Evolutionary conservation across 768 basidiomycete species (phyloP).

Genomic region (Piloderma croceum): DNA sequence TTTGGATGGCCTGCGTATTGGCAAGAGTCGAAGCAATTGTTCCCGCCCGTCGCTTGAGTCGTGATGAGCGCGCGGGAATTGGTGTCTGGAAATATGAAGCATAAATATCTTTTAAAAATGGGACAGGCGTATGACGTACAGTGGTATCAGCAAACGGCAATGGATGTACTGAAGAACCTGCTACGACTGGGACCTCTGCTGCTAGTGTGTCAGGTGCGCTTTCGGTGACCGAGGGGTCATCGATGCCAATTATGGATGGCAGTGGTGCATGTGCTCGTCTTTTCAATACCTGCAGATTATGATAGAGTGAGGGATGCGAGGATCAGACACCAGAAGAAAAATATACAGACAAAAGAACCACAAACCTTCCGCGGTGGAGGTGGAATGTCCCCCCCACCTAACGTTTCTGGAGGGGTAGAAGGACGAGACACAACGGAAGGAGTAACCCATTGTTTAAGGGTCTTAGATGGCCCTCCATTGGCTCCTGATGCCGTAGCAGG

Average conservation of each 20-base stretch:
- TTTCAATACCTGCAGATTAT: constrained; percentile 35
- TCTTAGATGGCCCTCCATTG: constrained; percentile 9
- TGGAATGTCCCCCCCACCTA: constrained; percentile 12
- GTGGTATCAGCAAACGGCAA: constrained; percentile 7
- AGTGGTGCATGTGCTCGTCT: constrained; percentile 36
- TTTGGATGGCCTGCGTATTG: constrained; percentile 15
- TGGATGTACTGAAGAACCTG: constrained; percentile 13
- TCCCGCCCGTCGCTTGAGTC: constrained; percentile 52
- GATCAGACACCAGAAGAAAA: not conserved
- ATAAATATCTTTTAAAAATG: not conserved
- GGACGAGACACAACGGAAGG: constrained; percentile 16
- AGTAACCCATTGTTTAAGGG: not conserved
- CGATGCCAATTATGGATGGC: constrained; percentile 37
- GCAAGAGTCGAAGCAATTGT: constrained; percentile 20
- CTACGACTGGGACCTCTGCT: constrained; percentile 24
- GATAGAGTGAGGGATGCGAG: not conserved
- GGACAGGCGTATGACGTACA: constrained; percentile 8
- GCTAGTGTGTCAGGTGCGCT: too few species aligned
- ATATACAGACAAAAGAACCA: not conserved
- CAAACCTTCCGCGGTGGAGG: constrained; percentile 29
- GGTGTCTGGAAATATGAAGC: constrained; percentile 30
- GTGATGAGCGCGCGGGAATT: constrained; percentile 33
- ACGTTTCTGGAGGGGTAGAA: constrained; percentile 9
- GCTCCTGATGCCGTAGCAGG: constrained; percentile 13
- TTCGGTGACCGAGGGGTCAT: constrained; percentile 44